Evolutionary conservation across 768 basidiomycete genomes (phyloP), one percentile per base, ranked within the genome.

Genomic region (Pleurotus platypus): DNA sequence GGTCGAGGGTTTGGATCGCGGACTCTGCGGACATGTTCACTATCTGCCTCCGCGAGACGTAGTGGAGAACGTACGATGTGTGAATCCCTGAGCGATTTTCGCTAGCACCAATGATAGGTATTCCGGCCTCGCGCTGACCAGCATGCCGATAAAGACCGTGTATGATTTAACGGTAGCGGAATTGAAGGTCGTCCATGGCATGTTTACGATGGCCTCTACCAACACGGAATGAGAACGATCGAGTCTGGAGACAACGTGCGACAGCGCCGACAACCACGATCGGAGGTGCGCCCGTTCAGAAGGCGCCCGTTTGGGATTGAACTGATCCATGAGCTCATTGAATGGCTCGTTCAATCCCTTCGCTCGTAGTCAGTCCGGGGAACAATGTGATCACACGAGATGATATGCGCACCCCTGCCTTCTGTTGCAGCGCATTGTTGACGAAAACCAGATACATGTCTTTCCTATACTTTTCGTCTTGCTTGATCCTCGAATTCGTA

Each of bases 101-200:
- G 80, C 79, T 4, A 98, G 83, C 5, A 98, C 86, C 53, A 90
- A 78, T 20, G 87, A 88, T 30, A 96, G 79, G 71, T 96, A 98
- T 73, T 97, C 93, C 58, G 95, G 92, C 60, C 89, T 77, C 20
- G 96, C 92, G 60, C 90, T 93, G 62, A 96, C 82, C 40, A 99
- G 83, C 77, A 95, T 92, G 24, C 92, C 91, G 48, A 94, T 83
- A 68, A 97, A 97, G 37, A 89, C 81, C 27, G 87, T 89, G 72
- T 96, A 98, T 4, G 87, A 86, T 70, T 88, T 89, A 53, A 95
- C 94, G 61, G 96, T 90, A 35, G 76, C 74, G 30, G 82, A 82
- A 66, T 96, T 94, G 71, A 93, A 84, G n/a, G 86, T 90, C 13
- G 90, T 87, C 97, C 97, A 99, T 11, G 94, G 92, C 66, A 98